phyloP scores from a whole-genome alignment of 768 basidiomycete species.

The Lactarius evosmus region DNA sequence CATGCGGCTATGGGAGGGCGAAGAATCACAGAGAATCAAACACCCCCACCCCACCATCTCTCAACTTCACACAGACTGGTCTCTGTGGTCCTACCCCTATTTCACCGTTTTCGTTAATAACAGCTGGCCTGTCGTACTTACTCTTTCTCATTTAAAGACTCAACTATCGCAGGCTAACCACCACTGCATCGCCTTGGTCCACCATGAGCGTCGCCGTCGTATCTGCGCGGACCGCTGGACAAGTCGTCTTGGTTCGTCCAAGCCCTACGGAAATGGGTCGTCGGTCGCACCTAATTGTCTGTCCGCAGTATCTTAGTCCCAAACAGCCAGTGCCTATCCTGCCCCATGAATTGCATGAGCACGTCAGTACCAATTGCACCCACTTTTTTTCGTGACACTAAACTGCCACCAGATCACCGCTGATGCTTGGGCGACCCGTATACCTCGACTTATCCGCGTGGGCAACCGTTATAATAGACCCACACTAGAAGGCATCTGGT shows the following conservation, averaged over 20 bases:
- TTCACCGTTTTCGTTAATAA: neutral
- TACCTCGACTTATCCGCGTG: conserved; percentile 38
- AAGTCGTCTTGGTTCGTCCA: conserved; percentile 20
- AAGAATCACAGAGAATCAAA: neutral
- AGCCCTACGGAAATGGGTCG: neutral
- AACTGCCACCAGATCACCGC: conserved; percentile 37
- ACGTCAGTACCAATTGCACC: neutral
- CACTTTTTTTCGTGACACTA: neutral
- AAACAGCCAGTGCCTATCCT: conserved; percentile 8
- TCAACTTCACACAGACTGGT: conserved; percentile 21
- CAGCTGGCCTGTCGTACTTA: conserved; percentile 17
- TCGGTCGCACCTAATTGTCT: neutral
- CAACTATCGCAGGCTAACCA: neutral
- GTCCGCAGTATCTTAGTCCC: conserved; percentile 9
- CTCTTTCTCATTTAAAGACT: neutral
- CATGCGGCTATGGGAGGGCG: neutral
- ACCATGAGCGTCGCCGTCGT: conserved; percentile 20
- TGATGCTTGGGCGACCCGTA: conserved; percentile 44
- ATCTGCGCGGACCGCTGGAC: conserved; percentile 12
- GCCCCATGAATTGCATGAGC: conserved; percentile 17
- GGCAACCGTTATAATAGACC: conserved; percentile 44
- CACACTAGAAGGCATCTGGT: conserved; percentile 44
- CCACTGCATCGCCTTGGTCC: neutral
- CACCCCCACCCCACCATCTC: neutral
- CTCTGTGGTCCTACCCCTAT: conserved; percentile 3